Percentiles rank a stretch among this genome's conserved stretches.
Conservation (phyloP, 2,329 filamentous ascomycete species). For the Zalaria sp. region DNA sequence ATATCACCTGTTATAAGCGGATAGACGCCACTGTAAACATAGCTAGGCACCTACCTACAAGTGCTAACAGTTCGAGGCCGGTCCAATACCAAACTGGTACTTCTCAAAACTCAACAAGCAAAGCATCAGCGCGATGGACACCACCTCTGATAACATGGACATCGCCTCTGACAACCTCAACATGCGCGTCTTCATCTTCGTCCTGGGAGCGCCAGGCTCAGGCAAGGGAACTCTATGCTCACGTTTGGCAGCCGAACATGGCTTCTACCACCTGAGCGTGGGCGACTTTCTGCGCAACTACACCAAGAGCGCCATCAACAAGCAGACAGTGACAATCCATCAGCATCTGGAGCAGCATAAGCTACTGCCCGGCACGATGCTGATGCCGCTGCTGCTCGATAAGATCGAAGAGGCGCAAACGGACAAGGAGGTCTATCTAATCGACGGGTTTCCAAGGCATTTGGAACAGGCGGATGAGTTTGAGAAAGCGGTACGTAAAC, state of each 20-base stretch:
- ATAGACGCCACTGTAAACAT: too few relatives aligned
- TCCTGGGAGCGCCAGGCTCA: slow-evolving; percentile 15
- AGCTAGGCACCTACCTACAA: not conserved
- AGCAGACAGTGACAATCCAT: not conserved
- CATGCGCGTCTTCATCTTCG: too few relatives aligned
- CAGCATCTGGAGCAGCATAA: slow-evolving; percentile 1
- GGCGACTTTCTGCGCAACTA: slow-evolving; percentile 13
- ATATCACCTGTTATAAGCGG: too few relatives aligned
- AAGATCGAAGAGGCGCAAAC: slow-evolving; percentile 2
- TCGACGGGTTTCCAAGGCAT: slow-evolving; percentile 11
- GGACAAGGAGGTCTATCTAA: slow-evolving; percentile 2
- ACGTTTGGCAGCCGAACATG: slow-evolving; percentile 8
- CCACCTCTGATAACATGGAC: not conserved
- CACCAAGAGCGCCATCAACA: not conserved
- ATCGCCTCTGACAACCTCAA: not conserved
- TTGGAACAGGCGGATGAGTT: not conserved
- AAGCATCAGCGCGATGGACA: too few relatives aligned
- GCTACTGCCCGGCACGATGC: slow-evolving; percentile 3
- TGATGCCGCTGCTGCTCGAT: slow-evolving; percentile 5
- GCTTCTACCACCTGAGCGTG: slow-evolving; percentile 15
- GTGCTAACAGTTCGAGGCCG: not conserved
- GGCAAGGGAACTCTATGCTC: slow-evolving; percentile 20
- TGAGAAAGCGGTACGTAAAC: too few relatives aligned
- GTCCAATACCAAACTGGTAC: too few relatives aligned
- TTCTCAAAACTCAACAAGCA: too few relatives aligned